Evolutionary conservation across 2,329 filamentous ascomycete genomes (phyloP), one percentile per base, ranked within the genome.

Genomic region (Penicillium sp.): DNA sequence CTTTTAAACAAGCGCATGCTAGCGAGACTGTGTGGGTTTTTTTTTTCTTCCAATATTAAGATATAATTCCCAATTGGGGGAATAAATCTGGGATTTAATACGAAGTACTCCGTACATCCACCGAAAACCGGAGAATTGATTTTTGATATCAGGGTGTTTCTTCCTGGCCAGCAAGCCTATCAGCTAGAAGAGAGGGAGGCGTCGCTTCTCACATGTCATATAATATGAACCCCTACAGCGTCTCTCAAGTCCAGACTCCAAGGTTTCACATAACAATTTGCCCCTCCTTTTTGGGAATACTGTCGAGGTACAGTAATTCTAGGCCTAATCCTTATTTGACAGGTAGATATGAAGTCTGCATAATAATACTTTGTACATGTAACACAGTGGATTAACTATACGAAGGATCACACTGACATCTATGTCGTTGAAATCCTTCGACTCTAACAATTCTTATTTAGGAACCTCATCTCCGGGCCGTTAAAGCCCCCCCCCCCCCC

Each of bases 401-500:
- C 23, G 21, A 43, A 51, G 46, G 54, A 52, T 50, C 38, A 43
- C 19, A 37, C 12, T 40, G 4, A 38, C 21, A 27, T 25, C 13
- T 3, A 50, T 21, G 38, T 29, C 54, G 54, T 52, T 40, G 6
- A 21, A 45, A 29, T 45, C 37, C 10, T 53, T 23, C 41, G 21
- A 17, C 21, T 23, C 13, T 12, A 12, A 25, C 17, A 7, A 17
- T 6, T 42, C 31, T 23, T 4, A 8, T 35, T 8, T 17, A 8
- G 55, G 50, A 54, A 51, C 51, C 53, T 59, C 40, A 62, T 63
- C 55, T 65, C 63, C 55, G 41, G 50, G 23, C 50, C 59, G 54
- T 60, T 56, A 48, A 48, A 53, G 43, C 31, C 56, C 27, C 6
- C 4, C 47, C 25, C 1, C 1, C 25, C 25, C 25, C 23, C 23